Percentiles rank a stretch among this genome's conserved stretches.
phyloP scores from a whole-genome alignment of 1,139 yeast genomes.

The Protomyces lactucae-debilis region DNA sequence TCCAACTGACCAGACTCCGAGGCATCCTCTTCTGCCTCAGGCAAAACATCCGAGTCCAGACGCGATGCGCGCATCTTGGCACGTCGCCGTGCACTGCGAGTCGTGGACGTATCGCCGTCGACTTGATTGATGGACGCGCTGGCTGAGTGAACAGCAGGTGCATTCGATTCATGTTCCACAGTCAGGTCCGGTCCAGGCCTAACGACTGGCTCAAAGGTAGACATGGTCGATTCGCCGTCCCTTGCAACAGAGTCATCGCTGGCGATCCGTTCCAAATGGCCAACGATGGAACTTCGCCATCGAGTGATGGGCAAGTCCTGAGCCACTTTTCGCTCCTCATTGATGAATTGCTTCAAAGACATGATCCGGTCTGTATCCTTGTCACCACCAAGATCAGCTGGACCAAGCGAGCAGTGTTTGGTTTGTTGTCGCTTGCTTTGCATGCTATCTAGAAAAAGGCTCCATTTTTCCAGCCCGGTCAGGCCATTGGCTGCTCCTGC shows the following conservation, averaged over 20 bases:
- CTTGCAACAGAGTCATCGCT: background rate
- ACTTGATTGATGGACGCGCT: background rate
- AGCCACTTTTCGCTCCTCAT: background rate
- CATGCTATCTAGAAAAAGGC: background rate
- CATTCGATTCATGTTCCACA: background rate
- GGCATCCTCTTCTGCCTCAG: background rate
- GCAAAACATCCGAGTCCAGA: background rate
- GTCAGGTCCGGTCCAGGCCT: background rate
- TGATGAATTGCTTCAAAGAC: background rate
- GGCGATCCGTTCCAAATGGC: background rate
- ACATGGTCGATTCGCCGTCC: background rate
- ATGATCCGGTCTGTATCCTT: background rate
- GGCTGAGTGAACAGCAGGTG: background rate
- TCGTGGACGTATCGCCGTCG: background rate
- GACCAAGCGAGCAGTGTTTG: background rate
- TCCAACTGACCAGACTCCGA: background rate
- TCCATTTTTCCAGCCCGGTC: background rate
- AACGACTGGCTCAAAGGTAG: background rate
- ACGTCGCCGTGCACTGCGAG: background rate
- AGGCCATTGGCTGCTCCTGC: background rate
- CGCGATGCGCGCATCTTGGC: background rate
- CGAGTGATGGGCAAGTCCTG: background rate
- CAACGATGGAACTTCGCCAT: background rate
- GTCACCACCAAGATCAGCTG: background rate
- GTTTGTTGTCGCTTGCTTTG: background rate